Conservation (phyloP, 805 yeast species). For the Ogataea pini region DNA sequence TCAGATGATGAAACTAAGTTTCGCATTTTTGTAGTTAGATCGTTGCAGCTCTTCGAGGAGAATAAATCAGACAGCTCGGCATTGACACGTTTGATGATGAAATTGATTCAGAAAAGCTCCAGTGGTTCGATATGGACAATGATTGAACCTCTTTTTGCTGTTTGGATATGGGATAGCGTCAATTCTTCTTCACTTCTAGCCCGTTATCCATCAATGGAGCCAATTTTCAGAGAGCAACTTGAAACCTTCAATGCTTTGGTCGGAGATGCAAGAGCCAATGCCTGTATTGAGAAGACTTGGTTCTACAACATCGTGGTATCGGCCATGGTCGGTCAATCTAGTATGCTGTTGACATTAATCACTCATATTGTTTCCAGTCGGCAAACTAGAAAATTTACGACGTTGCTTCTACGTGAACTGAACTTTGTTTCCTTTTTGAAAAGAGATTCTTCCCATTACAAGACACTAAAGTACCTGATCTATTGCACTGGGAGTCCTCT, state of each 20-base stretch:
- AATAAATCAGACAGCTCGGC: not conserved
- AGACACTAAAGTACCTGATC: conserved; percentile 6
- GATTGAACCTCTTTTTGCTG: conserved; percentile 36
- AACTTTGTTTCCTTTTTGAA: conserved; percentile 24
- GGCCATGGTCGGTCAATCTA: conserved; percentile 13
- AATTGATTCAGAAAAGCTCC: conserved; percentile 27
- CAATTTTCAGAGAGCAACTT: not conserved
- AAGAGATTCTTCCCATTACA: not conserved
- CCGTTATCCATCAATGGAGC: not conserved
- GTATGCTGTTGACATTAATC: conserved; percentile 28
- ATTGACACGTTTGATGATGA: conserved; percentile 28
- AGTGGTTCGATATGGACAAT: conserved; percentile 22
- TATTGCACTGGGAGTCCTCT: not conserved
- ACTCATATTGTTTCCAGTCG: conserved; percentile 38
- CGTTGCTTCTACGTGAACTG: conserved; percentile 32
- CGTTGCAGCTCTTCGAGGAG: conserved; percentile 28
- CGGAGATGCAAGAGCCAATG: conserved; percentile 16
- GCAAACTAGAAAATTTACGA: conserved; percentile 42
- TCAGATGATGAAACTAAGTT: conserved; percentile 32
- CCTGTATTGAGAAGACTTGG: conserved; percentile 31
- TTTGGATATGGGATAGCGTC: conserved; percentile 37
- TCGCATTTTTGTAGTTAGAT: conserved; percentile 31
- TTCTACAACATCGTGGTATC: conserved; percentile 23
- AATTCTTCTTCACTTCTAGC: not conserved
- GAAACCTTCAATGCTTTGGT: not conserved